Evolutionary conservation across 2,329 filamentous ascomycete species (phyloP), one percentile per base, ranked within the genome.

Genomic region (Calycina marina): DNA sequence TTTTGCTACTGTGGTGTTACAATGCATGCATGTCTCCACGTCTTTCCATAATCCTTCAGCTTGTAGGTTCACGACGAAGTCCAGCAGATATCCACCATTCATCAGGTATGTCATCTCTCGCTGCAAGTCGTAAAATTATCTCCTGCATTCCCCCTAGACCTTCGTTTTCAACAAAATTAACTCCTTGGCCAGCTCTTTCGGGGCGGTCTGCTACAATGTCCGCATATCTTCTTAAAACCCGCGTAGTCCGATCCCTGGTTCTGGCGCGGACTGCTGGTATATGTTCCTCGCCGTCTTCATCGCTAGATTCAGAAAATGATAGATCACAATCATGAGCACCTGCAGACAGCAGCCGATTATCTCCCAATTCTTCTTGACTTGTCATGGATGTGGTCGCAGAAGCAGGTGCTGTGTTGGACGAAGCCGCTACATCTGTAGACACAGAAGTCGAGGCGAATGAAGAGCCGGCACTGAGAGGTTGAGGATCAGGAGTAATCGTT

Each of bases 401-500:
- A 18, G 35, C 30, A 28, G 42, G 36, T 4, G 41, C 42, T 6
- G 46, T 48, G 28, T 32, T 41, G 24, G 43, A 42, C 8, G 44
- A 43, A 14, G 42, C 38, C n/a, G 48, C 11, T 13, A 18, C 27
- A 8, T 9, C 25, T 9, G 25, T 14, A 28, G 25, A 37, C 18
- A 47, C 49, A 26, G 45, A 44, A n/a, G 46, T 37, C 14, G 49
- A 51, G 22, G 45, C 45, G 52, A 93, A 93, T 0, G 85, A 93
- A 1, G 84, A 86, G 17, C 80, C 73, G 2, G 73, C 70, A 45
- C 80, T 92, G 1, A 85, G 83, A 3, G 82, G 68, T 39, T 82
- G 77, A 11, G 78, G 74, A 52, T 93, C 85, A 1, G 83, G 82
- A 0, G 80, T 77, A 39, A 94, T 68, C 0, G 82, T 92, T 5